phyloP scores from a whole-genome alignment of 2,329 filamentous ascomycete genomes.

The Hypocrella siamensis region DNA sequence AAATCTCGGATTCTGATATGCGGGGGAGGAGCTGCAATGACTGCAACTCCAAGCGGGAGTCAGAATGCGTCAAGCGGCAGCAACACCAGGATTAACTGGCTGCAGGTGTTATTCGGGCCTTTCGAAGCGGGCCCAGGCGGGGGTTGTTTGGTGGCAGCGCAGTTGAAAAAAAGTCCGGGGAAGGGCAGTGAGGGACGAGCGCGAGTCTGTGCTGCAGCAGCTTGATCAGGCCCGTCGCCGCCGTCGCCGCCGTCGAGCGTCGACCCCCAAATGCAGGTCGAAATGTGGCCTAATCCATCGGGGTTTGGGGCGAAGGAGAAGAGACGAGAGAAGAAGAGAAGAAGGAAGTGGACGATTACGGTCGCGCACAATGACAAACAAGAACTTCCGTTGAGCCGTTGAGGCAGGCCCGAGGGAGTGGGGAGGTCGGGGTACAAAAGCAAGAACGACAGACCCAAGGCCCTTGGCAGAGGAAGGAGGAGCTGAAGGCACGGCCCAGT shows the following conservation, averaged over 20 bases:
- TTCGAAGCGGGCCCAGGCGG: conserved; percentile 18
- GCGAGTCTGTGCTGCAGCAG: neutral
- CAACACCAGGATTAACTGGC: conserved; percentile 3
- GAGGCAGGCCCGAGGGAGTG: neutral
- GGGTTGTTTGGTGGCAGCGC: conserved; percentile 5
- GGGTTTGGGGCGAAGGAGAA: too few relatives aligned
- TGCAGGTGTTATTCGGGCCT: conserved; percentile 22
- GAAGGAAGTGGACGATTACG: neutral
- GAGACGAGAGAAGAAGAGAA: neutral
- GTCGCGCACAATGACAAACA: neutral
- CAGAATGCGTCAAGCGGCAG: conserved; percentile 5
- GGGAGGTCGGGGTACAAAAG: conserved; percentile 2
- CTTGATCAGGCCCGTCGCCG: too few relatives aligned
- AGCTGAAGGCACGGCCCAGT: too few relatives aligned
- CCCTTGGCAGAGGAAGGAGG: too few relatives aligned
- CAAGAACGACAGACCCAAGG: conserved; percentile 1
- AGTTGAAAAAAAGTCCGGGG: conserved; percentile 5
- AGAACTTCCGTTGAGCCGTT: too few relatives aligned
- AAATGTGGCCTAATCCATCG: too few relatives aligned
- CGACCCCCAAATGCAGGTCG: neutral
- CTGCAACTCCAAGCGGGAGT: conserved; percentile 3
- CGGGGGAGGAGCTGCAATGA: conserved; percentile 9
- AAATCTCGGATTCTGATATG: conserved; percentile 8
- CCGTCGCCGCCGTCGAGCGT: neutral
- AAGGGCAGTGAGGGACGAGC: conserved; percentile 1